Percentiles rank a stretch among this genome's conserved stretches.
These are phyloP conservation scores for Penicillium hesseltinei DNA, from an alignment of 2,329 filamentous ascomycete species.

Conservation along the genomic window DNA sequence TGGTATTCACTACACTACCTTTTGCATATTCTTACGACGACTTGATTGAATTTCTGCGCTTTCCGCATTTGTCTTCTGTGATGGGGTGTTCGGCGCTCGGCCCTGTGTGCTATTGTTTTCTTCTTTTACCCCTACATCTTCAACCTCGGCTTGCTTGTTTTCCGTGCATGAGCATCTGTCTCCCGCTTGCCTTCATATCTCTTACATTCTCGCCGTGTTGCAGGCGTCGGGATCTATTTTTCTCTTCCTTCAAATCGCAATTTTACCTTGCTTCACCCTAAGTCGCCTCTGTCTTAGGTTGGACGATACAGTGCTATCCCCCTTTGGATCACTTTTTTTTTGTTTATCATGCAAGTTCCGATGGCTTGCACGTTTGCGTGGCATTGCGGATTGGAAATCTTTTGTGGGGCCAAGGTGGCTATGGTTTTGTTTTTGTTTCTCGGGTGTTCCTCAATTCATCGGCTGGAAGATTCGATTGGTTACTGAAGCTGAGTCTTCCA, in stretches of 20 bases:
- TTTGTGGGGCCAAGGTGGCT: not conserved
- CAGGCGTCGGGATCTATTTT: slow-evolving; percentile 30
- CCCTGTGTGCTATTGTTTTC: slow-evolving; percentile 24
- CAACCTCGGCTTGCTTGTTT: slow-evolving; percentile 16
- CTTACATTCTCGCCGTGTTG: slow-evolving; percentile 28
- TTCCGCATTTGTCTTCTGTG: slow-evolving; percentile 36
- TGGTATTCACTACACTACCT: slow-evolving; percentile 40
- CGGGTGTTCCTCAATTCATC: slow-evolving; percentile 3
- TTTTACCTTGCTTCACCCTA: slow-evolving; percentile 20
- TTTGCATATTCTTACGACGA: slow-evolving; percentile 43
- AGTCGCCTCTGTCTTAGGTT: not conserved
- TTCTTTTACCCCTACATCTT: slow-evolving; percentile 19
- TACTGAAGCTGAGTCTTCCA: slow-evolving; percentile 4
- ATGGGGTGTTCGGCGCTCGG: slow-evolving; percentile 36
- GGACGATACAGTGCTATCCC: not conserved
- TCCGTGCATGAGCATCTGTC: slow-evolving; percentile 26
- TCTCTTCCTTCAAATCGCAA: slow-evolving; percentile 26
- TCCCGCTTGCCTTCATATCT: slow-evolving; percentile 33
- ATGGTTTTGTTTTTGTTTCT: slow-evolving; percentile 7
- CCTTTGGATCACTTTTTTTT: slow-evolving; percentile 1
- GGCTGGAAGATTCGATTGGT: slow-evolving; percentile 6
- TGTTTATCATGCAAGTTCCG: not conserved
- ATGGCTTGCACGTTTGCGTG: not conserved
- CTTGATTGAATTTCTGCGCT: slow-evolving; percentile 35
- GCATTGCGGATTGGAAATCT: not conserved